A percentile compares a stretch with the other conserved stretches of the same genome.
Evolutionary conservation across 202 grass and related monocot species (phyloP).

Genomic region (Zoysia matrella): DNA sequence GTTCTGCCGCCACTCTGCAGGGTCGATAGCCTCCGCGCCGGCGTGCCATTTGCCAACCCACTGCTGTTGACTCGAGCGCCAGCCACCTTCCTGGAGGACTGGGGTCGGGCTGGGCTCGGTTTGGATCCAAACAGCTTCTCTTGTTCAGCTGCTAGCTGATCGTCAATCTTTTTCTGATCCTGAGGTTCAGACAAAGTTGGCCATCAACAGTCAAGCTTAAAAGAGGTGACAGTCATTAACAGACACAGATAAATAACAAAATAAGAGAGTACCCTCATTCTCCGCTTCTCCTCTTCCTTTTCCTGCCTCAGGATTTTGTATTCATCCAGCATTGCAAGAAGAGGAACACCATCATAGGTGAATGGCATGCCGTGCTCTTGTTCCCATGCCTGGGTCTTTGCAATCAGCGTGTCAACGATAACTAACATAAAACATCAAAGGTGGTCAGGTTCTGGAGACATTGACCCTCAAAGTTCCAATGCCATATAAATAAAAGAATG

Average conservation of each 20-base stretch:
- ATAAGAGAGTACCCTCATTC: conserved; percentile 62
- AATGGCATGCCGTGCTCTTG: conserved; percentile 62
- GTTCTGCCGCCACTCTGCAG: conserved; percentile 57
- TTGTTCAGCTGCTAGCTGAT: conserved; percentile 71
- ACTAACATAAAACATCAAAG: conserved; percentile 40
- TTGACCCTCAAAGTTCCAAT: neutral
- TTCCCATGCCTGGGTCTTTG: conserved; percentile 80
- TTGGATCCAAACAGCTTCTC: conserved; percentile 73
- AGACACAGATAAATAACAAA: neutral
- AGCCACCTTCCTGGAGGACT: conserved; percentile 60
- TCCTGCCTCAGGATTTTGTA: conserved; percentile 78
- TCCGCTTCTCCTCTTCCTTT: conserved; percentile 86
- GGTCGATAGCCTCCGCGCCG: conserved; percentile 55
- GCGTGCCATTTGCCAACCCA: conserved; percentile 43
- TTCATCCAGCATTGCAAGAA: conserved; percentile 91
- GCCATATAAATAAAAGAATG: neutral
- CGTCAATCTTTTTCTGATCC: conserved; percentile 91
- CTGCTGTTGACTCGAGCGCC: conserved; percentile 47
- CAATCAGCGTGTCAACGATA: conserved; percentile 77
- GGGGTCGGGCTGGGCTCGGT: conserved; percentile 62
- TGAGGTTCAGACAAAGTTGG: conserved; percentile 18
- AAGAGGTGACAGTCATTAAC: neutral
- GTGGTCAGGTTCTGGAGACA: neutral
- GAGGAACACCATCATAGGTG: conserved; percentile 76
- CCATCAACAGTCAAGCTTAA: neutral